Evolutionary conservation across 352 stramenopile genomes (phyloP).

Genomic region (Phytophthora pistaciae): DNA sequence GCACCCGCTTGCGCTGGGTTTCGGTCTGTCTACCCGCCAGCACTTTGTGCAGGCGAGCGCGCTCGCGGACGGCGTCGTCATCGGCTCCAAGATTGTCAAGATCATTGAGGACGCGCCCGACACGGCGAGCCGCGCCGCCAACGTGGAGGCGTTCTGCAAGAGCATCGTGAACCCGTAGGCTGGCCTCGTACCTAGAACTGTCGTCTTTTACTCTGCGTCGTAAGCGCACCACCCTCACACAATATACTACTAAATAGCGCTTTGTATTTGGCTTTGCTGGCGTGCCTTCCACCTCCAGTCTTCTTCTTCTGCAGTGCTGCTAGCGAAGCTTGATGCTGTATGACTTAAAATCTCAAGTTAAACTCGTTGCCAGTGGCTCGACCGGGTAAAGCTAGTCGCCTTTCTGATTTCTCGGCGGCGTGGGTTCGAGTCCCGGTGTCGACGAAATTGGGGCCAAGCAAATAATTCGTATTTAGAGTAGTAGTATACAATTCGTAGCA

Average conservation of each 20-base stretch:
- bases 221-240: neutral
- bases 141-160: constrained; percentile 83
- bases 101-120: constrained; percentile 77
- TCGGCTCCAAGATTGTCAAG: constrained; percentile 91
- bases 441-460: constrained; percentile 6
- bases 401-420: neutral
- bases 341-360: neutral
- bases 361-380: constrained; percentile 28
- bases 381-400: constrained; percentile 5
- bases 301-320: too few species aligned
- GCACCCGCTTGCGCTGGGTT: constrained; percentile 96
- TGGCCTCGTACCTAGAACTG: constrained; percentile 1
- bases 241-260: constrained; percentile 27
- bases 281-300: neutral
- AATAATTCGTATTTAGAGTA: constrained; percentile 27
- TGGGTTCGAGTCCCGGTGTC: constrained; percentile 69
- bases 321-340: neutral
- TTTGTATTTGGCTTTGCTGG: neutral
- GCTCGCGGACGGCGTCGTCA: constrained; percentile 93
- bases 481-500: constrained; percentile 46
- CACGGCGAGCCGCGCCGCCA: constrained; percentile 69
- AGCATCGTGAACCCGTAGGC: constrained; percentile 66
- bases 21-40: constrained; percentile 96
- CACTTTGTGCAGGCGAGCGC: constrained; percentile 93
- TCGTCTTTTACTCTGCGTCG: constrained; percentile 7